Evolutionary conservation across 2,329 filamentous ascomycete genomes (phyloP).

Genomic region (Cercospora zeina): DNA sequence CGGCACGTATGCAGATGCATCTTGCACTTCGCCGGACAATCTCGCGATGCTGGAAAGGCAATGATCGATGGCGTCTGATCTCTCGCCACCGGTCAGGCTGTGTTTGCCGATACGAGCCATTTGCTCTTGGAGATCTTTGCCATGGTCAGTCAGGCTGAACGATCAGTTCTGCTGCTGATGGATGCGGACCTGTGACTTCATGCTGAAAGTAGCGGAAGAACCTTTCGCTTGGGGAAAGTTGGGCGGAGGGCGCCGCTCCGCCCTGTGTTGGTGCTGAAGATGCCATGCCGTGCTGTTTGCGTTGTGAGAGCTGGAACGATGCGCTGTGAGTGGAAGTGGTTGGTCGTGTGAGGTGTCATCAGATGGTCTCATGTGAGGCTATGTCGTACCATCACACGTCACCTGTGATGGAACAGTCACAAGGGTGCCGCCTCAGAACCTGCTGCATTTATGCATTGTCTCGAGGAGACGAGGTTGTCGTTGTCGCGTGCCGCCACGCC

Average conservation of each 20-base stretch:
- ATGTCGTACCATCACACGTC: neutral
- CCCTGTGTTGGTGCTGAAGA: conserved; percentile 11
- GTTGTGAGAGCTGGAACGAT: no score
- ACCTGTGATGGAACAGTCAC: neutral
- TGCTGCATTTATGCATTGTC: neutral
- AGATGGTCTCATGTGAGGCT: neutral
- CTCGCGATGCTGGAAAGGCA: conserved; percentile 76
- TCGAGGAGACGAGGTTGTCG: conserved; percentile 2
- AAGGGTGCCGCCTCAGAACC: neutral
- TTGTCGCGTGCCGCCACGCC: neutral
- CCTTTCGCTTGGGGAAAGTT: conserved; percentile 62
- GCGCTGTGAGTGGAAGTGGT: neutral
- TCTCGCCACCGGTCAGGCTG: conserved; percentile 67
- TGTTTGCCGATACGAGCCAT: conserved; percentile 68
- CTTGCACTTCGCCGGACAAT: conserved; percentile 80
- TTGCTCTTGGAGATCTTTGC: conserved; percentile 71
- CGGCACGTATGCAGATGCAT: conserved; percentile 78
- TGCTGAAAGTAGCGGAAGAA: conserved; percentile 84
- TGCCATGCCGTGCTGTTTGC: conserved; percentile 18
- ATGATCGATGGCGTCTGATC: conserved; percentile 76
- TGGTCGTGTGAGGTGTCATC: neutral
- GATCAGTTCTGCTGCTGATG: conserved; percentile 8
- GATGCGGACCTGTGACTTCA: conserved; percentile 63
- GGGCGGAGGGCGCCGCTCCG: conserved; percentile 10
- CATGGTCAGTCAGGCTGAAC: conserved; percentile 15